These are phyloP conservation scores for Hypomontagnella submonticulosa DNA, from an alignment of 495 filamentous ascomycete genomes.

Conservation along the genomic window DNA sequence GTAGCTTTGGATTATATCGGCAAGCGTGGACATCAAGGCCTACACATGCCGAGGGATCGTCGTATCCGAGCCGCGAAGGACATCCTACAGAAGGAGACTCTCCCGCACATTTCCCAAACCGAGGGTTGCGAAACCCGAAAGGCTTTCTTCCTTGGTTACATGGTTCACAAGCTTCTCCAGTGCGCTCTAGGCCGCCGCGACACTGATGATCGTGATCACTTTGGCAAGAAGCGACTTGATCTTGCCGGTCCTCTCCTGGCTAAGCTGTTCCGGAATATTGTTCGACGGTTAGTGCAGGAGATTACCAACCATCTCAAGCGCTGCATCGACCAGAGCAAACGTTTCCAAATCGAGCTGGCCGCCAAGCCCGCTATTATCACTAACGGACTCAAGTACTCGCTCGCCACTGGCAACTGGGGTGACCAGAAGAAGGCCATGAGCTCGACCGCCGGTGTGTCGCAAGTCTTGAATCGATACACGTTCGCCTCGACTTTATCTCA, in stretches of 20 bases:
- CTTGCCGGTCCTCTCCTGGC: slow-evolving; percentile 93
- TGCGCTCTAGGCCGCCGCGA: slow-evolving; percentile 91
- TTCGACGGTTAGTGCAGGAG: slow-evolving; percentile 87
- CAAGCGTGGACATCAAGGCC: slow-evolving; percentile 79
- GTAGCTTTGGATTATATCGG: slow-evolving; percentile 97
- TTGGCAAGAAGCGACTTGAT: slow-evolving; percentile 98
- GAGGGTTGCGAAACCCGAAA: slow-evolving; percentile 98
- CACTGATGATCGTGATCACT: slow-evolving; percentile 97
- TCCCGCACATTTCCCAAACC: slow-evolving; percentile 94
- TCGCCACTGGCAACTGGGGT: slow-evolving; percentile 99
- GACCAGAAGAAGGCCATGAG: slow-evolving; percentile 97
- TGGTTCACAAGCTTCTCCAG: slow-evolving; percentile 94
- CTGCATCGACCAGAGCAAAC: slow-evolving; percentile 85
- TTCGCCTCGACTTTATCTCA: slow-evolving; percentile 97
- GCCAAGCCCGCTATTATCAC: slow-evolving; percentile 92
- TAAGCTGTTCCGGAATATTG: slow-evolving; percentile 88
- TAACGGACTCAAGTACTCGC: slow-evolving; percentile 92
- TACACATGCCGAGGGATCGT: slow-evolving; percentile 80
- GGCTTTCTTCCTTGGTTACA: slow-evolving; percentile 98
- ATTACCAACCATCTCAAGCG: slow-evolving; percentile 89
- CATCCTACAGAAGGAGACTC: slow-evolving; percentile 94
- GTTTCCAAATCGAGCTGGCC: slow-evolving; percentile 89
- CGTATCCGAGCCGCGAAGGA: slow-evolving; percentile 92
- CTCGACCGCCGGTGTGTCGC: slow-evolving; percentile 95
- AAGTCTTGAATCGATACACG: slow-evolving; percentile 97